These are phyloP conservation scores for Physaria fendleri DNA, from an alignment of 345 rosid species.

Conservation along the genomic window DNA sequence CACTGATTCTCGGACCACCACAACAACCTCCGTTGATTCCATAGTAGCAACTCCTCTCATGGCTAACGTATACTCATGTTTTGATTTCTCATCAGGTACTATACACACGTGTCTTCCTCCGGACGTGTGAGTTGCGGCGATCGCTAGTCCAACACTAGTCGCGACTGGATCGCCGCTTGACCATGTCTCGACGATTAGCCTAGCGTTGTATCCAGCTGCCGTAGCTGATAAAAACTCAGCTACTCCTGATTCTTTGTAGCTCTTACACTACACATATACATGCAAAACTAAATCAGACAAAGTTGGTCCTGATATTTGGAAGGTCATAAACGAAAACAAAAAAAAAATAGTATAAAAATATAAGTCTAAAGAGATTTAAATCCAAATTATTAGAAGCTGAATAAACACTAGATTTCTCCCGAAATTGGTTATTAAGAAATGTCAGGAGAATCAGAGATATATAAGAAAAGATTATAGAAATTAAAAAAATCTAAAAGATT, in stretches of 20 bases:
- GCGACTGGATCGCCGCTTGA: slow-evolving; percentile 48
- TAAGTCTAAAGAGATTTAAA: no score
- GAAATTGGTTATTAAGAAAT: no score
- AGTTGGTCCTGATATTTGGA: no score
- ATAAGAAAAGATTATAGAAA: no score
- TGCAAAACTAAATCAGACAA: slow-evolving; percentile 4
- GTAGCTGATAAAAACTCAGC: slow-evolving; percentile 78
- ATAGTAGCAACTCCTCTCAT: slow-evolving; percentile 31
- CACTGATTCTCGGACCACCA: slow-evolving; percentile 44
- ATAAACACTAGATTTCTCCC: no score
- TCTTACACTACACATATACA: slow-evolving; percentile 39
- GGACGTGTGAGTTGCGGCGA: slow-evolving; percentile 61
- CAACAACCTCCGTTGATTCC: slow-evolving; percentile 34
- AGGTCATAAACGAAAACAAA: no score
- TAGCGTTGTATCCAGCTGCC: slow-evolving; percentile 89
- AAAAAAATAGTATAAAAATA: no score
- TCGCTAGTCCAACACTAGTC: slow-evolving; percentile 69
- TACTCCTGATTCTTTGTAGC: slow-evolving; percentile 49
- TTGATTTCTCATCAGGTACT: slow-evolving; percentile 68
- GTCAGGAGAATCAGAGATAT: no score
- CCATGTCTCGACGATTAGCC: slow-evolving; percentile 73
- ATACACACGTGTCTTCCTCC: slow-evolving; percentile 75
- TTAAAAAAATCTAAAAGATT: no score
- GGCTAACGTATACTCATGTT: slow-evolving; percentile 40
- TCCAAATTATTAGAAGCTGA: no score